phyloP scores from a whole-genome alignment of 768 basidiomycete species.

The Calocera viscosa region DNA sequence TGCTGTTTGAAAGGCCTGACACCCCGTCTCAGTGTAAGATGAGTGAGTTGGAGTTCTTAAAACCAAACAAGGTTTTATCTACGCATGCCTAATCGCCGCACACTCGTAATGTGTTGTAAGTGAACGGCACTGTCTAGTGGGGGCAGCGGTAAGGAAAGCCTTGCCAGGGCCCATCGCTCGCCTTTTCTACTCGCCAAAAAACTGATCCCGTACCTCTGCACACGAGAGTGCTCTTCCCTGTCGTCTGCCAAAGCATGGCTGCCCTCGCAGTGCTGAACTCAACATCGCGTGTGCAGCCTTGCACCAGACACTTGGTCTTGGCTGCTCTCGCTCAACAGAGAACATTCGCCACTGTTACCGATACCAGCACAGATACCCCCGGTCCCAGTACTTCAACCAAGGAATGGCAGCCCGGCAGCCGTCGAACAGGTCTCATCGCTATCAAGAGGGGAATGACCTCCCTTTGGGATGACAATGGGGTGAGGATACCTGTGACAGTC shows the following conservation, averaged over 20 bases:
- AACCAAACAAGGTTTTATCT: conserved; percentile 1
- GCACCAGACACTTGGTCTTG: background rate
- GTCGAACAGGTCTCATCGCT: conserved; percentile 85
- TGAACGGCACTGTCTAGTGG: background rate
- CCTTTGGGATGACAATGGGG: conserved; percentile 84
- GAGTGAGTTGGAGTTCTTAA: background rate
- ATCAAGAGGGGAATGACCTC: conserved; percentile 92
- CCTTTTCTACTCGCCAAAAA: background rate
- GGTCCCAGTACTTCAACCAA: conserved; percentile 17
- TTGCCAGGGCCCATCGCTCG: background rate
- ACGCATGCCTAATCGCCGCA: background rate
- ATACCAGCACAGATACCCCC: background rate
- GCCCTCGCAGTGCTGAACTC: background rate
- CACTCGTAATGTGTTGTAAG: background rate
- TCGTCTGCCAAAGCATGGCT: background rate
- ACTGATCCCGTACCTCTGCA: background rate
- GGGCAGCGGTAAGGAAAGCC: background rate
- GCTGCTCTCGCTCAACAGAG: background rate
- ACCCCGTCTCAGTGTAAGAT: background rate
- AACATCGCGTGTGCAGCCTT: background rate
- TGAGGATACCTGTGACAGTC: conserved; percentile 79
- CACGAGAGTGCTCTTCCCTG: background rate
- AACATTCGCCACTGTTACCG: background rate
- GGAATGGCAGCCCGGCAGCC: conserved; percentile 76
- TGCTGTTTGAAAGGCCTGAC: conserved; percentile 5